Evolutionary conservation across 768 basidiomycete species (phyloP).

Genomic region (Psilocybe azurescens): DNA sequence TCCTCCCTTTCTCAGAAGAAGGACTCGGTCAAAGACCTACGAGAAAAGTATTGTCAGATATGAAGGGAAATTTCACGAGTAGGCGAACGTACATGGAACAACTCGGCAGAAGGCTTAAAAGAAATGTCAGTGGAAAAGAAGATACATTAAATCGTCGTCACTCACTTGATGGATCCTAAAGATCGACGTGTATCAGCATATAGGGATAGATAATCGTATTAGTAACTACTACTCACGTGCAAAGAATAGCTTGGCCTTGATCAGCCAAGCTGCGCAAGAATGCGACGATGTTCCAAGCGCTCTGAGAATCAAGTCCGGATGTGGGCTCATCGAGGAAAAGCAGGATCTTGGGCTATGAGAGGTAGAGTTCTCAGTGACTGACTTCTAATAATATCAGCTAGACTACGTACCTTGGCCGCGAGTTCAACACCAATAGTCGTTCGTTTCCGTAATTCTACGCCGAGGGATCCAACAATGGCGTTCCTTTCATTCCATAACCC

Average conservation of each 20-base stretch:
- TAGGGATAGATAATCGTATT: background rate
- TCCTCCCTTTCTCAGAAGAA: conserved; percentile 81
- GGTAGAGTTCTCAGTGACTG: background rate
- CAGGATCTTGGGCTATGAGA: conserved; percentile 68
- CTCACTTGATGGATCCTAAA: conserved; percentile 47
- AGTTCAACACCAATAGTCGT: conserved; percentile 88
- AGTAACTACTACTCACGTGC: conserved; percentile 58
- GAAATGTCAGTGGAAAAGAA: background rate
- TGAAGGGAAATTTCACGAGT: background rate
- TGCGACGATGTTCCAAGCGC: conserved; percentile 79
- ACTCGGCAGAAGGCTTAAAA: conserved; percentile 71
- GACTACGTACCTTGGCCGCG: conserved; percentile 72
- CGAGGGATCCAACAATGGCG: conserved; percentile 65
- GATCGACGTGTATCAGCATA: background rate
- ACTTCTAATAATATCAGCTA: too few species aligned
- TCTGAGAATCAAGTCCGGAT: conserved; percentile 85
- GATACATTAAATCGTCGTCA: background rate
- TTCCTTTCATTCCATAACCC: conserved; percentile 64
- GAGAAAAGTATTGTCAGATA: background rate
- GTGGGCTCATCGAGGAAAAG: conserved; percentile 92
- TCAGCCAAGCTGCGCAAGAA: conserved; percentile 80
- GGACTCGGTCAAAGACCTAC: conserved; percentile 69
- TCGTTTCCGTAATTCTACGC: conserved; percentile 75
- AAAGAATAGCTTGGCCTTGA: conserved; percentile 84
- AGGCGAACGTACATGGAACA: conserved; percentile 57